These are phyloP conservation scores for Mycena crocata DNA, from an alignment of 768 basidiomycete genomes.

Conservation along the genomic window DNA sequence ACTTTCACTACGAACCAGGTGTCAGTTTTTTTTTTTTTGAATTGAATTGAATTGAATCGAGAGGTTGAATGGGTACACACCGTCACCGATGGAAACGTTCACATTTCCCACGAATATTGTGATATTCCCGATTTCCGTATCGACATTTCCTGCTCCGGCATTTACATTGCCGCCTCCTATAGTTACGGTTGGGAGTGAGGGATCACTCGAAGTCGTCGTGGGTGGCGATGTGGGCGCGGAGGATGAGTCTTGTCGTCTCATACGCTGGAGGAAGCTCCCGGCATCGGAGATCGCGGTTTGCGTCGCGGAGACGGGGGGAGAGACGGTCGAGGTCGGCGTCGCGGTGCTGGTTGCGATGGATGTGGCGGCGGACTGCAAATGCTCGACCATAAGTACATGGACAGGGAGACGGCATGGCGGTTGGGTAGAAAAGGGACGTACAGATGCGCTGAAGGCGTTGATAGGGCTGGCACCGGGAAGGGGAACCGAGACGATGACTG, in stretches of 20 bases:
- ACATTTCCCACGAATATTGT: slow-evolving; percentile 34
- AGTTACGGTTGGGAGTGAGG: slow-evolving; percentile 16
- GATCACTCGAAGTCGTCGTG: background rate
- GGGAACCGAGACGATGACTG: slow-evolving; percentile 34
- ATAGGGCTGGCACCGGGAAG: slow-evolving; percentile 34
- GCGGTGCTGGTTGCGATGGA: slow-evolving; percentile 32
- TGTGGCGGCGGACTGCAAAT: slow-evolving; percentile 26
- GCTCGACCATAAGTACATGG: background rate
- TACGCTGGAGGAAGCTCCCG: slow-evolving; percentile 26
- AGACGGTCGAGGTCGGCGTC: slow-evolving; percentile 27
- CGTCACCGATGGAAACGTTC: slow-evolving; percentile 30
- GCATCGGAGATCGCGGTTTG: slow-evolving; percentile 13
- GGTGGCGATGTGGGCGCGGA: slow-evolving; percentile 1
- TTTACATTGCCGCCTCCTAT: slow-evolving; percentile 26
- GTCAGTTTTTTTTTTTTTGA: too few species aligned
- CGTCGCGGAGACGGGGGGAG: slow-evolving; percentile 23
- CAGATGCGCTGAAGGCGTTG: slow-evolving; percentile 34
- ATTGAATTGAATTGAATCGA: background rate
- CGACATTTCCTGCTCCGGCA: slow-evolving; percentile 29
- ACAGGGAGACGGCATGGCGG: background rate
- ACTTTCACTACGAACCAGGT: slow-evolving; percentile 22
- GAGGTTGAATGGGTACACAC: slow-evolving; percentile 8
- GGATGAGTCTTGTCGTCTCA: slow-evolving; percentile 26
- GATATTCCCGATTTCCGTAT: slow-evolving; percentile 35
- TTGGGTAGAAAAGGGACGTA: slow-evolving; percentile 6